These are phyloP conservation scores for Astrothelium subdiscretum DNA, from an alignment of 495 filamentous ascomycete genomes.

Conservation along the genomic window DNA sequence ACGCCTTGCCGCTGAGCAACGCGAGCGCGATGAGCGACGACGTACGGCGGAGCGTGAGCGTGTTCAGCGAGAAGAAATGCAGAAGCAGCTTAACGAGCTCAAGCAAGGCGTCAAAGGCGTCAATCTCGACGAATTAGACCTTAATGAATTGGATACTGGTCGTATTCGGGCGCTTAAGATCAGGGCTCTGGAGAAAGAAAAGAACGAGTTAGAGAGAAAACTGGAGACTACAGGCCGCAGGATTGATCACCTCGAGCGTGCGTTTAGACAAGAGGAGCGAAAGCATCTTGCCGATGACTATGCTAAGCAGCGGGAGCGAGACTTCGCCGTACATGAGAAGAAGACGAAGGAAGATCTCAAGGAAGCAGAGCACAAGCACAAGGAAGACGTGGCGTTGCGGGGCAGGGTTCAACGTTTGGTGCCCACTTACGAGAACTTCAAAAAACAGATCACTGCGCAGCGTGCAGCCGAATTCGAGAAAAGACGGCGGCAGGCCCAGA, in stretches of 20 bases:
- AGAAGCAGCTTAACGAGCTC: slow-evolving; percentile 91
- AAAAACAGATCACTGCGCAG: slow-evolving; percentile 64
- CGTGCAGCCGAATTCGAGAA: slow-evolving; percentile 93
- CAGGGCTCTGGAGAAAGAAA: slow-evolving; percentile 91
- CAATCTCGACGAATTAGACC: slow-evolving; percentile 63
- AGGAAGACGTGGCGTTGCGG: slow-evolving; percentile 83
- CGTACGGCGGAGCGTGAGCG: slow-evolving; percentile 81
- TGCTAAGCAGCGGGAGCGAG: slow-evolving; percentile 66
- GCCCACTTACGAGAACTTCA: slow-evolving; percentile 68
- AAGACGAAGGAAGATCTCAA: slow-evolving; percentile 62
- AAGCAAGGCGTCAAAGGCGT: slow-evolving; percentile 69
- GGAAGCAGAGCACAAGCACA: slow-evolving; percentile 76
- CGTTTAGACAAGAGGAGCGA: slow-evolving; percentile 84
- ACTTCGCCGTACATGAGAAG: slow-evolving; percentile 68
- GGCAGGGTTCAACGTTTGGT: slow-evolving; percentile 77
- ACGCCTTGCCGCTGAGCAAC: slow-evolving; percentile 80
- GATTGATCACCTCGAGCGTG: slow-evolving; percentile 95
- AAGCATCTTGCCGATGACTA: slow-evolving; percentile 87
- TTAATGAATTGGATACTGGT: slow-evolving; percentile 77
- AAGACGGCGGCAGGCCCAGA: slow-evolving; percentile 75
- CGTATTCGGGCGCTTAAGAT: slow-evolving; percentile 89
- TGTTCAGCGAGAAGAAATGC: slow-evolving; percentile 84
- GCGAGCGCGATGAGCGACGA: slow-evolving; percentile 78
- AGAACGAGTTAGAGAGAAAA: slow-evolving; percentile 83
- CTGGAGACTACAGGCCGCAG: slow-evolving; percentile 86